These are phyloP conservation scores for cucumber (Cucumis sativus) DNA, from an alignment of 306 rosid genomes.

Conservation along the genomic window Cucumber_9930_V3 NC_026659.2:1942501-1943000, in stretches of 20 bases:
- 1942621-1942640: not conserved
- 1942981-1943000: conserved; percentile 48
- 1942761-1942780: not conserved
- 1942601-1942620: not conserved
- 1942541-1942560: not conserved
- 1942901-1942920: conserved; percentile 8
- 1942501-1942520: not conserved
- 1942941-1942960: conserved; percentile 40
- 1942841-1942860: conserved; percentile 1
- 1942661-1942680: not conserved
- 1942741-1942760: not conserved
- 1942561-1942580: not conserved
- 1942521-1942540: not conserved
- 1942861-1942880: not conserved
- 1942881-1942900: conserved; percentile 4
- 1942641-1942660: not conserved
- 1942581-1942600: not conserved
- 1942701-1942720: not conserved
- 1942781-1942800: not conserved
- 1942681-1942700: not conserved
- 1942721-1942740: no score
- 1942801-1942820: not conserved
- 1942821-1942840: not conserved
- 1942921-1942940: conserved; percentile 73
- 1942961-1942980: conserved; percentile 75